A percentile compares a stretch with the other conserved stretches of the same genome.
Conservation (phyloP, 139 green algal genomes). For the Nannochloris sp. region DNA sequence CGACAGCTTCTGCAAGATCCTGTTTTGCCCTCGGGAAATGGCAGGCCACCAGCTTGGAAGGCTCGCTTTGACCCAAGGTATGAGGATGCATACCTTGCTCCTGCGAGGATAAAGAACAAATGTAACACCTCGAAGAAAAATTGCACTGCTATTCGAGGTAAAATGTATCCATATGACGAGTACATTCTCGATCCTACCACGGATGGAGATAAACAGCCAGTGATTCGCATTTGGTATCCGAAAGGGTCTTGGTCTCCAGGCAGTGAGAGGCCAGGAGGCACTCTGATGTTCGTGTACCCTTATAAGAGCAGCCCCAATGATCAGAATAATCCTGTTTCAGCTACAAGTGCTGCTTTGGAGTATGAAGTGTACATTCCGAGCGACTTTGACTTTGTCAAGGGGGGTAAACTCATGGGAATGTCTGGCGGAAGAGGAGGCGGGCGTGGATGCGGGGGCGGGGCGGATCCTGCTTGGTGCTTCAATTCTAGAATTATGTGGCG, state of each 20-base stretch:
- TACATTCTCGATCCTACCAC: conserved; percentile 8
- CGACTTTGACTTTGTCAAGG: conserved; percentile 3
- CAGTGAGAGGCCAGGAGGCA: neutral
- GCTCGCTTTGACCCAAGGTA: conserved; percentile 10
- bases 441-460: conserved; percentile 9
- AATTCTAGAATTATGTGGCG: conserved; percentile 17
- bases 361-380: conserved; percentile 10
- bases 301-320: conserved; percentile 3
- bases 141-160: conserved; percentile 6
- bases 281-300: conserved; percentile 14
- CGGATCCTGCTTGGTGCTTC: conserved; percentile 9
- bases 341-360: neutral
- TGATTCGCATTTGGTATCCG: conserved; percentile 3
- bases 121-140: conserved; percentile 4
- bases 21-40: neutral
- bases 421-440: neutral
- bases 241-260: conserved; percentile 10
- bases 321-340: neutral
- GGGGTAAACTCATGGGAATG: conserved; percentile 4
- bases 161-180: conserved; percentile 8
- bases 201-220: neutral
- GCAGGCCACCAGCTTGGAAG: conserved; percentile 5
- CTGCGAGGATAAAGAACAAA: neutral
- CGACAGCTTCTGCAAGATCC: neutral
- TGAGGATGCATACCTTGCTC: conserved; percentile 3